Evolutionary conservation across 2,329 filamentous ascomycete genomes (phyloP).

Genomic region (Exophiala xenobiotica): DNA sequence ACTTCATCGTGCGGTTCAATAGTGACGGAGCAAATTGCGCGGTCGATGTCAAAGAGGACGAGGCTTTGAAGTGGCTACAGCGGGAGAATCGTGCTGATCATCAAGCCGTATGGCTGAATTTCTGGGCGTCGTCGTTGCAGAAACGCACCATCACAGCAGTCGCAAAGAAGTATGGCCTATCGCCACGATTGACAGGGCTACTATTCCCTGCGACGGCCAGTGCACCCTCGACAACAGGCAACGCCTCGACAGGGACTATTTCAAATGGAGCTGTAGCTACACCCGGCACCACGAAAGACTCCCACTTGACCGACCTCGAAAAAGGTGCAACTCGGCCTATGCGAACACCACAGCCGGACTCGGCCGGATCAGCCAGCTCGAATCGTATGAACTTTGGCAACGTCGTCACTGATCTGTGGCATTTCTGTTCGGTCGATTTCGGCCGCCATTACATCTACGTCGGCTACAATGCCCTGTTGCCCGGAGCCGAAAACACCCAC

Average conservation of each 20-base stretch:
- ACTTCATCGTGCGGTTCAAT: constrained; percentile 47
- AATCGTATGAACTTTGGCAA: constrained; percentile 37
- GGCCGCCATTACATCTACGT: constrained; percentile 41
- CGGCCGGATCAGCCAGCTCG: background rate
- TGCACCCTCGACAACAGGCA: background rate
- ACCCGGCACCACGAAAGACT: background rate
- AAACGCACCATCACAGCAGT: constrained; percentile 13
- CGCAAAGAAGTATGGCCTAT: constrained; percentile 36
- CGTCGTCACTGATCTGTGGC: constrained; percentile 69
- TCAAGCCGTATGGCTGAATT: constrained; percentile 22
- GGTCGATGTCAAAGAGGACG: constrained; percentile 34
- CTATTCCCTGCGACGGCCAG: constrained; percentile 30
- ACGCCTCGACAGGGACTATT: background rate
- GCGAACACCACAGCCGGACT: constrained; percentile 5
- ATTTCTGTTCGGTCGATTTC: constrained; percentile 72
- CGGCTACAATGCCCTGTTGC: constrained; percentile 25
- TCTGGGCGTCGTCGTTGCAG: constrained; percentile 22
- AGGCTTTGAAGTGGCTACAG: constrained; percentile 10
- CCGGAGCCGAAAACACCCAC: constrained; percentile 30
- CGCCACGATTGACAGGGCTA: constrained; percentile 35
- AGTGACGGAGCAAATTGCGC: constrained; percentile 44
- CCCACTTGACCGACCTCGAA: constrained; percentile 8
- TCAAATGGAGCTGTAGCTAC: background rate
- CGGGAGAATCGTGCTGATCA: background rate
- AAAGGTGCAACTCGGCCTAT: constrained; percentile 6